Conservation (phyloP, 768 basidiomycete genomes). For the Tephrocybe rancida region DNA sequence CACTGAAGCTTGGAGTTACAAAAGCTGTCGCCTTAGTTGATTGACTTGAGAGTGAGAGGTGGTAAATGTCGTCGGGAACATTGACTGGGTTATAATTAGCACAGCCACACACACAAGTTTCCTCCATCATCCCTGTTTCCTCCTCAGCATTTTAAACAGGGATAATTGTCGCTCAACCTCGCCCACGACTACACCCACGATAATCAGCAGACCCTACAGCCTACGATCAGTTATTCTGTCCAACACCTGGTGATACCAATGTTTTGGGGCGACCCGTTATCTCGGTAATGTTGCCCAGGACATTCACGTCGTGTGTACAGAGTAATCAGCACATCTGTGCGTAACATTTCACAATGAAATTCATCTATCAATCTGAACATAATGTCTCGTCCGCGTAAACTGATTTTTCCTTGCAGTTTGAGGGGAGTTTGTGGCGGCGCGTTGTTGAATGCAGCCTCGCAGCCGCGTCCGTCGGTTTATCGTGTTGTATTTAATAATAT, state of each 20-base stretch:
- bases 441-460: no score
- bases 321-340: not conserved
- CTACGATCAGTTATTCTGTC: not conserved
- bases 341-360: no score
- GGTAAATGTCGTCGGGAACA: not conserved
- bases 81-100: conserved; percentile 8
- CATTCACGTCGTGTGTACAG: not conserved
- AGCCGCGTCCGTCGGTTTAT: no score
- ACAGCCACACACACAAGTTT: conserved; percentile 20
- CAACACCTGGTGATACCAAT: conserved; percentile 20
- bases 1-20: no score
- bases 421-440: no score
- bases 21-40: not conserved
- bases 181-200: not conserved
- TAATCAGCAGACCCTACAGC: not conserved
- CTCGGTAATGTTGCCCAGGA: conserved; percentile 17
- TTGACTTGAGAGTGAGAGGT: not conserved
- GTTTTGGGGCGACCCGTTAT: conserved; percentile 25
- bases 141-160: not conserved
- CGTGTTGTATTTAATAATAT: no score
- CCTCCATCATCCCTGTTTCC: no score
- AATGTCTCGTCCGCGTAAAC: not conserved
- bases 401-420: no score
- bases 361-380: no score
- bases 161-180: not conserved